Conservation (phyloP, 1,284 basidiomycete genomes). For the Mycena citricolor region DNA sequence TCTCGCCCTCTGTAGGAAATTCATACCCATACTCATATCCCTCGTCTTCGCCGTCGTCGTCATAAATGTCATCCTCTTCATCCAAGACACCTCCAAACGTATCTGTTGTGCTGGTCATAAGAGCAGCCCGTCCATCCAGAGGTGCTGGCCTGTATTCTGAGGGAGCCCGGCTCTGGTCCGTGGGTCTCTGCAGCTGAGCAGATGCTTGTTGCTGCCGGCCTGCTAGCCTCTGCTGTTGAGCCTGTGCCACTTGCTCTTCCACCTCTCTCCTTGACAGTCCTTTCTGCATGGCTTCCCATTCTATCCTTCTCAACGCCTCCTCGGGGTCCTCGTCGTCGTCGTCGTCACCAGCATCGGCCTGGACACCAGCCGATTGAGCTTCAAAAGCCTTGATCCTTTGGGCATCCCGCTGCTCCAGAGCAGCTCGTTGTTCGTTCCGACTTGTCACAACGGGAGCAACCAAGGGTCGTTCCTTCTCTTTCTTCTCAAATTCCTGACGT, state of each 20-base stretch:
- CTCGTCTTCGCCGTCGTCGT: conserved; percentile 30
- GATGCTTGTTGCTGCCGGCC: neutral
- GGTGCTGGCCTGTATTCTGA: too few relatives aligned
- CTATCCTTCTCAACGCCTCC: too few relatives aligned
- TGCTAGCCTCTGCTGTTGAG: neutral
- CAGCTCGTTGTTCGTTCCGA: too few relatives aligned
- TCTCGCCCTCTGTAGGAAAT: conserved; percentile 5
- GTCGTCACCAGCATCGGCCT: too few relatives aligned
- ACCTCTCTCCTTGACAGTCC: neutral
- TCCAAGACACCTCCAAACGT: conserved; percentile 38
- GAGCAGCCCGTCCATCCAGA: conserved; percentile 27
- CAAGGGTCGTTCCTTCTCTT: too few relatives aligned
- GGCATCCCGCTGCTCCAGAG: too few relatives aligned
- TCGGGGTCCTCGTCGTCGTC: too few relatives aligned
- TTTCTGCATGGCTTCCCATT: too few relatives aligned
- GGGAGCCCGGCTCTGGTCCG: conserved; percentile 27
- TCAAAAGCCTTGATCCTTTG: too few relatives aligned
- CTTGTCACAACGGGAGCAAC: too few relatives aligned
- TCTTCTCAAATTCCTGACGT: too few relatives aligned
- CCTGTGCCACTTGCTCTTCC: neutral
- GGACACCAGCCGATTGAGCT: too few relatives aligned
- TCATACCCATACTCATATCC: conserved; percentile 23
- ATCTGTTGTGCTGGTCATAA: conserved; percentile 34
- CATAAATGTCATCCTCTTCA: conserved; percentile 20
- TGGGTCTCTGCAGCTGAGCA: neutral